Conservation (phyloP, 1,284 basidiomycete species). For the Amylostereum chailletii region DNA sequence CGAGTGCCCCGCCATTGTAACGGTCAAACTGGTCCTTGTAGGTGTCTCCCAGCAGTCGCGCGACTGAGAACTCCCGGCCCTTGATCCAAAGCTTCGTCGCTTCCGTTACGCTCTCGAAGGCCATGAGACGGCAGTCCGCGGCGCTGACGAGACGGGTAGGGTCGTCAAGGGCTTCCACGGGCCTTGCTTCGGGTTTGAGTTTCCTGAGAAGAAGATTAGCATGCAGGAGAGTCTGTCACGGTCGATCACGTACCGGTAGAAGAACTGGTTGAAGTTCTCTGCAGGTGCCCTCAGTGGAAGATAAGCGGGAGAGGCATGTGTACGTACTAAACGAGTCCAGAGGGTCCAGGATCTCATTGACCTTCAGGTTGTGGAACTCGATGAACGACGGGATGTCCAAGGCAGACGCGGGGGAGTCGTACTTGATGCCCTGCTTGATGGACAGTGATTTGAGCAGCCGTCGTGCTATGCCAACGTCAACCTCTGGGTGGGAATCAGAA, state of each 20-base stretch:
- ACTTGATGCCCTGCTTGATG: constrained; percentile 93
- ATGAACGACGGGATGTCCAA: constrained; percentile 85
- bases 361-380: constrained; percentile 81
- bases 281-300: constrained; percentile 6
- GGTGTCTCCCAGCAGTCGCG: constrained; percentile 69
- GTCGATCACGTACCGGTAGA: constrained; percentile 50
- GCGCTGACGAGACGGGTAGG: constrained; percentile 74
- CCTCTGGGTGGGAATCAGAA: background rate
- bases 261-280: constrained; percentile 89
- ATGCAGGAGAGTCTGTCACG: constrained; percentile 19
- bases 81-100: constrained; percentile 96
- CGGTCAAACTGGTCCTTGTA: constrained; percentile 62
- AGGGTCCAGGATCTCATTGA: constrained; percentile 79
- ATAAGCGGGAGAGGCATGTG: background rate
- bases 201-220: constrained; percentile 50
- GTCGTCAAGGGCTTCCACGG: constrained; percentile 67
- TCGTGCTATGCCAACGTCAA: constrained; percentile 37
- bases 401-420: constrained; percentile 79
- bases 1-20: constrained; percentile 72
- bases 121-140: constrained; percentile 94
- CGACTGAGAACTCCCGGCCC: constrained; percentile 85
- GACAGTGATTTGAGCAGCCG: constrained; percentile 83
- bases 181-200: constrained; percentile 78
- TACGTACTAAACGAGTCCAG: constrained; percentile 73
- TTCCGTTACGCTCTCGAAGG: constrained; percentile 77